Evolutionary conservation across 306 rosid species (phyloP).

Genomic region (Fragaria vesca): DNA sequence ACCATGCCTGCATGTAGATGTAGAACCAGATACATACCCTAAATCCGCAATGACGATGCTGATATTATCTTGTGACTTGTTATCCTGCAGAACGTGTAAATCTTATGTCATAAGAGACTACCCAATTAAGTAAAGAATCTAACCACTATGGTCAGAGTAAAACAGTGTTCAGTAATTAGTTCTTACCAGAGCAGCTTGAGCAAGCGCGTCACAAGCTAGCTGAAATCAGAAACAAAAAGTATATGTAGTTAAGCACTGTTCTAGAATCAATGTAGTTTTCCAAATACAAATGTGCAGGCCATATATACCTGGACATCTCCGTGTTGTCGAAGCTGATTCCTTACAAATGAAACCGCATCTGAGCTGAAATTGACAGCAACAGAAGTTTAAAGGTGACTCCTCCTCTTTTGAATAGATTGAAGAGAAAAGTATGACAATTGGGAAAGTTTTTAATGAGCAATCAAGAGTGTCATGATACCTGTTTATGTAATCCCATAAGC

Average conservation of each 20-base stretch:
- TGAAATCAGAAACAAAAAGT: conserved; percentile 37
- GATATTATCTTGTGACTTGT: conserved; percentile 81
- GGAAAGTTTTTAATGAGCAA: neutral
- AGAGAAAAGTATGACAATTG: neutral
- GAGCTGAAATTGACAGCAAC: conserved; percentile 59
- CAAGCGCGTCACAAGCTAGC: conserved; percentile 90
- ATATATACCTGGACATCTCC: conserved; percentile 84
- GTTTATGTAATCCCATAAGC: conserved; percentile 95
- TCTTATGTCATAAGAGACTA: conserved; percentile 14
- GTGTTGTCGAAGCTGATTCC: conserved; percentile 72
- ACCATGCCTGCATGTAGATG: neutral
- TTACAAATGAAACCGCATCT: conserved; percentile 76
- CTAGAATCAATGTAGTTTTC: neutral
- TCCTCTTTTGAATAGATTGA: neutral
- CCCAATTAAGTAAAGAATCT: neutral
- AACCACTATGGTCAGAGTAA: neutral
- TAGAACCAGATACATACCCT: conserved; percentile 51
- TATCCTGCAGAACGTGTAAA: conserved; percentile 49
- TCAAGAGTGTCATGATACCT: conserved; percentile 45
- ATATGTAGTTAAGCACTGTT: neutral
- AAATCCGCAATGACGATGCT: conserved; percentile 92
- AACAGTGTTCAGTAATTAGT: conserved; percentile 2
- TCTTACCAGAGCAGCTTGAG: conserved; percentile 77
- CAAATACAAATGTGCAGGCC: neutral
- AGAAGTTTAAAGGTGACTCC: conserved; percentile 29